Base-by-base conservation (phyloP, 495 filamentous ascomycete genomes). In the Hypomontagnella submonticulosa region DNA sequence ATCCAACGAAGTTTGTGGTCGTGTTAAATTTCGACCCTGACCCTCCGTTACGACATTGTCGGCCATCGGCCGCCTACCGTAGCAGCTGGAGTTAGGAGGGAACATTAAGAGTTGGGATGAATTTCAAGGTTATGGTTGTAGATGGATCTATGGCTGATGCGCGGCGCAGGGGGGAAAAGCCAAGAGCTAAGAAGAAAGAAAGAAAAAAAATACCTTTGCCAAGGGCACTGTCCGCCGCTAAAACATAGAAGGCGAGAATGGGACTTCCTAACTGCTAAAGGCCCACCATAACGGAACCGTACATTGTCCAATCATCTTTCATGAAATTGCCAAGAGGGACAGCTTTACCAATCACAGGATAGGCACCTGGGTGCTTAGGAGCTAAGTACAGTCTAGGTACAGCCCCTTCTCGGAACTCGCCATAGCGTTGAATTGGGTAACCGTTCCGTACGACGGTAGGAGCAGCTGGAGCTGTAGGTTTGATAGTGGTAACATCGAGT, bases 161-260 rank as follows among this genome's bases (percentile, higher is more conserved):
- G 55, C 18, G 49, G 66, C 34, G 60, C 49, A 63, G 66, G 66
- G 60, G 55, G 23, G 6, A 27, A 27, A 27, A 56, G 18, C 43
- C 20, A 16, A 49, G 41, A 53, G 32, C 42, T 54, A 52, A 32
- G 10, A 42, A 38, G 34, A 56, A 41, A 23, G 34, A 40, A 51
- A 55, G 49, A 57, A 52, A 37, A 27, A 27, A 27, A 3, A n/a
- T n/a, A n/a, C 6, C 23, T 62, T 57, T 59, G 42, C 50, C 44
- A 49, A 68, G 50, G 27, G 44, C 58, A 44, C 65, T 49, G 59
- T 56, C 44, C 11, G 38, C 57, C 63, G 37, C 63, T 61, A 56
- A 44, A 47, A 42, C 8, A 19, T 11, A 19, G 7, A 49, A 4
- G 36, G 9, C 10, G n/a, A 11, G 3, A 11, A 38, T 11, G 9